These are phyloP conservation scores for Calonectria pseudoturangicola DNA, from an alignment of 2,329 filamentous ascomycete species.

Conservation along the genomic window DNA sequence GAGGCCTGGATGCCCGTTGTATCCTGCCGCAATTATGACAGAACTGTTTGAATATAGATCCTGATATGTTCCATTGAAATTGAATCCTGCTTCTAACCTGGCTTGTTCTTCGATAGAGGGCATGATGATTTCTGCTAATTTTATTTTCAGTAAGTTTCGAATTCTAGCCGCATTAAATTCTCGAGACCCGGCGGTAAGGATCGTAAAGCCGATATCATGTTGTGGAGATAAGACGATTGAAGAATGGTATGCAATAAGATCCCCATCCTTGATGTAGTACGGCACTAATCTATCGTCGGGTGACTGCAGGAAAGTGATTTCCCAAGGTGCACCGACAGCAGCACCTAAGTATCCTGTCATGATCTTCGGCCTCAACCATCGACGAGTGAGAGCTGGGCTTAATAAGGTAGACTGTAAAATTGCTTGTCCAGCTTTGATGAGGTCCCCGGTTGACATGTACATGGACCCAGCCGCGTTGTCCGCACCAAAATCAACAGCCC, in stretches of 20 bases:
- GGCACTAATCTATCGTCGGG: not conserved
- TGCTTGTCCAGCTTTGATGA: not conserved
- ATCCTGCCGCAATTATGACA: not conserved
- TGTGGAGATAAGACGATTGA: not conserved
- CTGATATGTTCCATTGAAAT: not conserved
- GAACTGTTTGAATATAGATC: not conserved
- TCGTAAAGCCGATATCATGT: not conserved
- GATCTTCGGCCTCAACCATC: not conserved
- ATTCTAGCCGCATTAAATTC: not conserved
- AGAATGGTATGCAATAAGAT: not conserved
- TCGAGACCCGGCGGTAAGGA: not conserved
- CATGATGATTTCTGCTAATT: not conserved
- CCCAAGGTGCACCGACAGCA: conserved; percentile 1
- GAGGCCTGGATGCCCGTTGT: not conserved
- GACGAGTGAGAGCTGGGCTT: not conserved
- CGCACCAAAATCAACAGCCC: not conserved
- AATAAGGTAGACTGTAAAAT: not conserved
- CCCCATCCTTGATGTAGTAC: not conserved
- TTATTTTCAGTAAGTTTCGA: not conserved
- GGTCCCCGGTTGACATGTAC: not conserved
- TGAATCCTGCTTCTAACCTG: not conserved
- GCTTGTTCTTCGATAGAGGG: not conserved
- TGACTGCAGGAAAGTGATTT: not conserved
- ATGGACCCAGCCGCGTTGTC: not conserved
- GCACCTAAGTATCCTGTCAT: not conserved